Evolutionary conservation across 345 rosid genomes (phyloP), one percentile per base, ranked within the genome.

Genomic region (Corymbia maculata): DNA sequence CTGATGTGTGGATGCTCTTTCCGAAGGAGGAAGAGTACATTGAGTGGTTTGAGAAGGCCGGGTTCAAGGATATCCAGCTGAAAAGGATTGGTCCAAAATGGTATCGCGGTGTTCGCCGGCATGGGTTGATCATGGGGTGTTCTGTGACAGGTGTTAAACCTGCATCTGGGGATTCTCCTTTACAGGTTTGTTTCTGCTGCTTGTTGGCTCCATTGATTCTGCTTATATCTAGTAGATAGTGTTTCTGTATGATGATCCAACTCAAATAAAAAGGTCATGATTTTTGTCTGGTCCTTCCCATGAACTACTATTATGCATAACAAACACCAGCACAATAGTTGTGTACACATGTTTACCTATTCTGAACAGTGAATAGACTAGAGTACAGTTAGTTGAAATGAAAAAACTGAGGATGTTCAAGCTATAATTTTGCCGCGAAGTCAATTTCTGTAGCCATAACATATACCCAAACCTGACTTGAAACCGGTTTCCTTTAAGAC

Each of bases 1-100:
- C 99, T 4, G 99, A 98, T 91, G 97, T 91, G 10, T 98, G 99
- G 99, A 98, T 98, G 99, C 95, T 98, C 87, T 98, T 98, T 93
- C 99, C 99, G 5, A 98, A 95, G 93, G 99, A 98, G 92, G 99
- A 98, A 93, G 99, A 98, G 93, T 98, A 98, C 92, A 95, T 97
- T 44, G 98, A 98, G 66, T 98, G 99, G 99, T 98, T 98, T 89
- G 85, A 88, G 68, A 97, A 95, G 79, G 99, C 99, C 53, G 99
- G 98, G 87, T 98, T 98, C 91, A 95, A 93, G 93, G 95, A 98
- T 93, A 95, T 97, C 86, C 95, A 97, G 90, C 94, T 97, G 79
- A 95, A 98, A 91, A 92, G 99, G 91, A 98, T 98, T 90, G 99
- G 99, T 85, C 99, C 99, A 89, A 97, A 98, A 91, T 98, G 99